These are phyloP conservation scores for Brasilioporus rufonigricans DNA, from an alignment of 768 basidiomycete species.

Conservation along the genomic window DNA sequence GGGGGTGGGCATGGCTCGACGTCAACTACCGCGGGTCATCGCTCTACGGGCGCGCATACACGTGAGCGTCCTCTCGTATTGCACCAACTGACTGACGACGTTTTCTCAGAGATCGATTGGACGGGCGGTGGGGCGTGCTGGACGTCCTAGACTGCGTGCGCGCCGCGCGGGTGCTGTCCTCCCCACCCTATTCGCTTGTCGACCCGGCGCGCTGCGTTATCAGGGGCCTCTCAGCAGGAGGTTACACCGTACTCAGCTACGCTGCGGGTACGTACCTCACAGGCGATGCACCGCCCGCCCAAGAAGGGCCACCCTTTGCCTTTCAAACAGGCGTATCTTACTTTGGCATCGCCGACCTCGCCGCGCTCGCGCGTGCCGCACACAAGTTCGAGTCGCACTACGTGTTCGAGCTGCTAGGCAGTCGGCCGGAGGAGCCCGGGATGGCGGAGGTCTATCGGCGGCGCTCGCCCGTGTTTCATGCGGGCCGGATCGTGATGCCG, in stretches of 20 bases:
- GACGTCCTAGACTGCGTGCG: slow-evolving; percentile 1
- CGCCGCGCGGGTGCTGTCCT: background rate
- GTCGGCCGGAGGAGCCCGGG: background rate
- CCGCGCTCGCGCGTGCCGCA: background rate
- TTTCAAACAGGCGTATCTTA: background rate
- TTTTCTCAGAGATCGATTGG: background rate
- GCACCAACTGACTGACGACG: background rate
- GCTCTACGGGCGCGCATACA: slow-evolving; percentile 2
- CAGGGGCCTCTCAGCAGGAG: background rate
- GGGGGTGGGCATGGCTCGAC: slow-evolving; percentile 5
- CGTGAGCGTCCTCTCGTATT: background rate
- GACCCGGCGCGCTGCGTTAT: slow-evolving; percentile 2
- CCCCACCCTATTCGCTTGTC: background rate
- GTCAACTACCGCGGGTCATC: slow-evolving; percentile 6
- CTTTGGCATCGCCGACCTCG: background rate
- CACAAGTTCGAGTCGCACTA: slow-evolving; percentile 7
- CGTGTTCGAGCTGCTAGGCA: background rate
- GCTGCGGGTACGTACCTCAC: background rate
- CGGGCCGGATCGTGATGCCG: background rate
- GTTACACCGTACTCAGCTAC: slow-evolving; percentile 2
- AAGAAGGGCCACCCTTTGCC: background rate
- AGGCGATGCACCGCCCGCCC: background rate
- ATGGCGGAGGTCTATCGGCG: slow-evolving; percentile 1
- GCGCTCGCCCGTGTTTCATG: slow-evolving; percentile 3
- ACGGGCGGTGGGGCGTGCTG: slow-evolving; percentile 1